Percentiles rank a stretch among this genome's conserved stretches.
phyloP scores from a whole-genome alignment of 768 basidiomycete genomes.

The Goffeauzyma gilvescens region DNA sequence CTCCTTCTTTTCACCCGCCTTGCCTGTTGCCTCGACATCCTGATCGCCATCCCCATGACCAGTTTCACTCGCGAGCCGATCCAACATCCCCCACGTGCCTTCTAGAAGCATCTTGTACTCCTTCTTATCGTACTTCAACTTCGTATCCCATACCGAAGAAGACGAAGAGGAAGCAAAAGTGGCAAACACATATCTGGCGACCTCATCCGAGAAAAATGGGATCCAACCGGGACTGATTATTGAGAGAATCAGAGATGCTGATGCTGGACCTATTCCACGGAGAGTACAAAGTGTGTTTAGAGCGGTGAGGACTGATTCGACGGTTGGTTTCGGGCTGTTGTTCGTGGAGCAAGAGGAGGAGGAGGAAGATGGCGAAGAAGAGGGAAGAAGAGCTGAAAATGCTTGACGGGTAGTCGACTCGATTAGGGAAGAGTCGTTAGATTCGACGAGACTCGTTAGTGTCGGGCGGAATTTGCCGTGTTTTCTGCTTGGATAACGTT shows the following conservation, averaged over 20 bases:
- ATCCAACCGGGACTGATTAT: neutral
- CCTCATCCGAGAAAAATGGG: neutral
- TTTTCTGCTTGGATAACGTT: neutral
- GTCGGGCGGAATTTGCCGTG: constrained; percentile 2
- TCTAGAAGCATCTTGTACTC: neutral
- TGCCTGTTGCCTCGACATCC: neutral
- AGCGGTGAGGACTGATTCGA: neutral
- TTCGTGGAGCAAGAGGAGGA: too few species aligned
- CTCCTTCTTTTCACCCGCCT: neutral
- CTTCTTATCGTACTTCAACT: neutral
- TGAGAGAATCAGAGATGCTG: neutral
- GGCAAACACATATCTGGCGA: too few species aligned
- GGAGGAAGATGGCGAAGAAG: too few species aligned
- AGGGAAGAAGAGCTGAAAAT: too few species aligned
- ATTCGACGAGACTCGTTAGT: neutral
- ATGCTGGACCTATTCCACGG: neutral
- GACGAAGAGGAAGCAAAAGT: too few species aligned
- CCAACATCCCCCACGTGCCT: neutral
- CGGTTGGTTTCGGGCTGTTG: neutral
- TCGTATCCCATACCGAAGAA: neutral
- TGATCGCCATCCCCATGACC: neutral
- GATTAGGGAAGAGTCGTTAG: neutral
- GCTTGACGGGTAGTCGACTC: neutral
- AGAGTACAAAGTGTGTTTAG: neutral
- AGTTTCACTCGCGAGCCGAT: neutral